phyloP scores from a whole-genome alignment of 768 basidiomycete genomes.

The Panellus pusillus region DNA sequence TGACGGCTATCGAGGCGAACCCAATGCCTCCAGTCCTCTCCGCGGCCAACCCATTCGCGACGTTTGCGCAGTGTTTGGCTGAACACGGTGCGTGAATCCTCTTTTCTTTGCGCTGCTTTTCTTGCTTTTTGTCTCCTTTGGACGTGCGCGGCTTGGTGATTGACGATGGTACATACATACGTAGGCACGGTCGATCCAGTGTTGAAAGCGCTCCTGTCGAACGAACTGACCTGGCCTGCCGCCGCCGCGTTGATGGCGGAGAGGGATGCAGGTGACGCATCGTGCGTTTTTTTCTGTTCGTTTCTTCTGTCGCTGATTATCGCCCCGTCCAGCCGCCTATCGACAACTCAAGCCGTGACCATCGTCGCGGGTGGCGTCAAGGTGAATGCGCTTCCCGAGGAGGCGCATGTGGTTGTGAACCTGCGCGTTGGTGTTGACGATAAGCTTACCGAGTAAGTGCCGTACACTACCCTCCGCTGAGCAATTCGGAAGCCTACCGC shows the following conservation, averaged over 20 bases:
- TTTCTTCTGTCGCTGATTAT: neutral
- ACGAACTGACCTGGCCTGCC: slow-evolving; percentile 10
- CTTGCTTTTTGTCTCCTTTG: neutral
- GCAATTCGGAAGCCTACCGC: no score
- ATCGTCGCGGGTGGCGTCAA: slow-evolving; percentile 44
- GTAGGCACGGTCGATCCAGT: slow-evolving; percentile 6
- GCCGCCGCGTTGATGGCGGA: slow-evolving; percentile 8
- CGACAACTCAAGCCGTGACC: slow-evolving; percentile 59
- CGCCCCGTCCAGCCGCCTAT: slow-evolving; percentile 32
- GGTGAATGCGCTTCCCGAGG: slow-evolving; percentile 59
- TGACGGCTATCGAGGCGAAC: slow-evolving; percentile 45
- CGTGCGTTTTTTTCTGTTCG: slow-evolving; percentile 25
- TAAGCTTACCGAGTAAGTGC: no score
- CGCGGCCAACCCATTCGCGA: slow-evolving; percentile 2
- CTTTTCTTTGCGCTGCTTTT: neutral
- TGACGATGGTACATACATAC: no score
- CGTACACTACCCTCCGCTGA: no score
- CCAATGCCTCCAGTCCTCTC: slow-evolving; percentile 37
- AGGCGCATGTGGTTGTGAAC: slow-evolving; percentile 33
- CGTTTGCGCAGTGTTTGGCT: slow-evolving; percentile 1
- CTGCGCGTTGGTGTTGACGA: no score
- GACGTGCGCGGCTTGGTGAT: no score
- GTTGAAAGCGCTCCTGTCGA: neutral
- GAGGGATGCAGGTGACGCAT: neutral
- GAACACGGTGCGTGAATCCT: slow-evolving; percentile 9